Percentiles rank a stretch among this genome's conserved stretches.
Conservation (phyloP, 139 green algal species). For the Limnomonas spitsbergensis region DNA sequence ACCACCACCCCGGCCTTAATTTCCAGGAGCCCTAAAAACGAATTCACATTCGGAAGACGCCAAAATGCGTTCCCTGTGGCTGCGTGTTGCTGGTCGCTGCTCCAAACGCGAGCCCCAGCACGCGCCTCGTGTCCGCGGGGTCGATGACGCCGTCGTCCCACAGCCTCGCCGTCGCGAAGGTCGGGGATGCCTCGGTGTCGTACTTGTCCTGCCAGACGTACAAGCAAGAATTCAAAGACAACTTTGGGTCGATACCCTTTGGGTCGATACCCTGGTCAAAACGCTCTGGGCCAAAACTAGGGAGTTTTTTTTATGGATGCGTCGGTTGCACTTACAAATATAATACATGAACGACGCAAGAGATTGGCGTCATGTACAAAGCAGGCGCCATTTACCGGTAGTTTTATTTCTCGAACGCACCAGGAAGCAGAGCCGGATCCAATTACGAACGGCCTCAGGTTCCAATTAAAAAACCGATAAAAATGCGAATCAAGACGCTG, state of each 20-base stretch:
- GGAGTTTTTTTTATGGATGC: background rate
- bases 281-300: background rate
- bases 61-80: background rate
- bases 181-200: conserved; percentile 72
- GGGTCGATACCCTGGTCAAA: background rate
- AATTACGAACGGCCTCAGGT: no score
- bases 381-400: no score
- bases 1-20: no score
- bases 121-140: conserved; percentile 41
- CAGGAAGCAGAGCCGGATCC: no score
- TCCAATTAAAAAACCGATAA: no score
- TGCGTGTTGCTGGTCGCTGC: background rate
- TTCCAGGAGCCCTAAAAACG: no score
- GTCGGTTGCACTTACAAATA: background rate
- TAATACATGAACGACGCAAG: no score
- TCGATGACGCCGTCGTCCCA: conserved; percentile 95
- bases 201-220: conserved; percentile 43
- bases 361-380: no score
- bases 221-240: background rate
- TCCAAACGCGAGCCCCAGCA: background rate
- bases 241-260: background rate
- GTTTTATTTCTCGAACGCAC: no score
- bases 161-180: conserved; percentile 75
- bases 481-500: no score
- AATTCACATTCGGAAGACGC: background rate